Evolutionary conservation across 2,329 filamentous ascomycete species (phyloP), one percentile per base, ranked within the genome.

Genomic region (Fusarium ramigenum): DNA sequence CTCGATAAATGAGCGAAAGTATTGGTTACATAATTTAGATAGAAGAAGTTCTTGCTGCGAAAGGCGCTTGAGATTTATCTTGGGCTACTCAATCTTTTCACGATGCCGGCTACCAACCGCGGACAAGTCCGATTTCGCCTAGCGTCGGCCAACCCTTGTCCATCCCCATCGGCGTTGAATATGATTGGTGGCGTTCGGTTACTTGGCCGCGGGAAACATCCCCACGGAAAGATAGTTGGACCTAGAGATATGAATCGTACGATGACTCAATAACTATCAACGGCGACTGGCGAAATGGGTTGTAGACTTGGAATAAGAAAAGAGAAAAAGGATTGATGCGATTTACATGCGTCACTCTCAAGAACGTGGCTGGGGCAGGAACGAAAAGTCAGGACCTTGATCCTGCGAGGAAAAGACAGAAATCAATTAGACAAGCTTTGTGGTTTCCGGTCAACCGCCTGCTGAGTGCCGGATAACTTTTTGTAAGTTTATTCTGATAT

Each of bases 111-210:
- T n/a, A 12, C 6, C 23, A 39, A 12, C 43, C 43, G 42, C 34
- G 43, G 43, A 40, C 21, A 28, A 25, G 9, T 28, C 32, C 14
- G 4, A 32, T 25, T 36, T 58, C 8, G 25, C 16, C 7, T 47
- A 44, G 44, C 9, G 2, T 61, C 56, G 56, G 56, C 32, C 25
- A 30, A 54, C 25, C 40, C 54, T 15, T 25, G 54, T 18, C 16
- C 5, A 11, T 14, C 1, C 34, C 3, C 7, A 1, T 64, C 61
- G 61, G 61, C 32, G 21, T 52, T n/a, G 7, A 39, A 37, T 21
- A 21, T 64, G 39, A 64, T 64, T 64, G 61, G 61, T 32, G 61
- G 61, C 61, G 44, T 64, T 52, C 0, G 18, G 5, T 3, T 1
- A 7, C 12, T 57, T 46, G n/a, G 0, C 53, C 39, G 39, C 53